Evolutionary conservation across 306 rosid species (phyloP), one percentile per base, ranked within the genome.

Genomic region (Arachis hypogaea): DNA sequence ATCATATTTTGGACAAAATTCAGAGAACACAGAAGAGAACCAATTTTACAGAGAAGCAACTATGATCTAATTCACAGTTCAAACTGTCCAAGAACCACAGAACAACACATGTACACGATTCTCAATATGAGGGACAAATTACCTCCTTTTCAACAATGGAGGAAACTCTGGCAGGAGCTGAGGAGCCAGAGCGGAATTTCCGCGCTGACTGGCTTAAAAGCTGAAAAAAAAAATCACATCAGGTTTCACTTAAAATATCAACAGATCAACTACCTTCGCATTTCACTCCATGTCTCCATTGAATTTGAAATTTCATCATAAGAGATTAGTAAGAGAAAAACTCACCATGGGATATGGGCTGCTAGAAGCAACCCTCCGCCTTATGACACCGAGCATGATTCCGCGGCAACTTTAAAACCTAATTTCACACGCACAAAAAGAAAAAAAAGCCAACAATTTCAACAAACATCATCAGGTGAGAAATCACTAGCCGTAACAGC

Each of bases 321-420:
- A 41, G 6, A 9, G n/a, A 58, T 22, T 12, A 58, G 3, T 14
- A 52, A 64, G 22, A 75, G 3, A 0, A 76, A 28, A 29, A 28
- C 84, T 76, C 59, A 83, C 87, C 87, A 73, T 61, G 63, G 88
- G 76, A 74, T 82, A 82, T 59, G 91, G 71, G 86, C 83, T 79
- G 54, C 91, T 82, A 63, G 86, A 87, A 77, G 90, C 88, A 75
- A 86, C 85, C 79, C 91, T 84, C 59, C 96, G 97, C 83, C 93
- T 80, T 29, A 86, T 22, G 67, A 82, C 78, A 62, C 93, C 96
- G 63, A 87, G 78, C 95, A 88, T 84, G 77, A 44, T 71, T 68
- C 47, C 7, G 5, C 41, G 5, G 36, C 52, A 80, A 29, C 28
- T 66, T 66, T 29, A 79, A 79, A 61, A 63, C 86, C 86, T 82